Evolutionary conservation across 768 basidiomycete genomes (phyloP).

Genomic region (Trametes meyenii): DNA sequence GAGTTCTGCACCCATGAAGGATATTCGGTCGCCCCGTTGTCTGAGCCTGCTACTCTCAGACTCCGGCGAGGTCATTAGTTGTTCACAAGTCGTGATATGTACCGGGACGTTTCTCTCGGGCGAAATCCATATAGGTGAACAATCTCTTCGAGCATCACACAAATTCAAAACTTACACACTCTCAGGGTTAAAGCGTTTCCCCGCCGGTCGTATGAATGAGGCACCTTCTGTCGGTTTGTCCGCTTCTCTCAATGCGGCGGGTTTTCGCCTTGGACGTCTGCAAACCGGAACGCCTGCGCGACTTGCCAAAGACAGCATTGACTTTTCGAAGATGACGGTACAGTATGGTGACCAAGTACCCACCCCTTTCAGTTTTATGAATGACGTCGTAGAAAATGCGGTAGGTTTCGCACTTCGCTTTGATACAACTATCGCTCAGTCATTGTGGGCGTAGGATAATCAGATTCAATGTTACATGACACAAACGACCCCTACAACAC

Average conservation of each 20-base stretch:
- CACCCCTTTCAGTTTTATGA: slow-evolving; percentile 76
- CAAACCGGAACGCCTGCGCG: slow-evolving; percentile 90
- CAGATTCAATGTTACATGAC: slow-evolving; percentile 79
- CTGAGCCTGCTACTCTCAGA: slow-evolving; percentile 45
- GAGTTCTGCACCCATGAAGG: neutral
- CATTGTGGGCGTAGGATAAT: slow-evolving; percentile 50
- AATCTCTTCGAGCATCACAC: neutral
- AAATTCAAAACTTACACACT: neutral
- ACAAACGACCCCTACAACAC: slow-evolving; percentile 70
- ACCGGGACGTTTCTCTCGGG: slow-evolving; percentile 92
- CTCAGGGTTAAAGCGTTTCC: slow-evolving; percentile 68
- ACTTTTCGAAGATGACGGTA: slow-evolving; percentile 59
- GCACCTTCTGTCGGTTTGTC: slow-evolving; percentile 76
- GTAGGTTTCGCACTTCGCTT: slow-evolving; percentile 40
- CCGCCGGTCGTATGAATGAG: slow-evolving; percentile 78
- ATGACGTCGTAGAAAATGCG: slow-evolving; percentile 67
- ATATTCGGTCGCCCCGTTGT: neutral
- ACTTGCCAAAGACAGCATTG: slow-evolving; percentile 67
- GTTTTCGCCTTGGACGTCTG: slow-evolving; percentile 80
- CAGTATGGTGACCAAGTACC: slow-evolving; percentile 73
- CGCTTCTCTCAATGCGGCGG: slow-evolving; percentile 68
- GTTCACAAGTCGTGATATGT: slow-evolving; percentile 83
- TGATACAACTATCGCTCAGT: neutral
- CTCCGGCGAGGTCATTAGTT: slow-evolving; percentile 71
- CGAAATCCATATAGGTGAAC: slow-evolving; percentile 83